Evolutionary conservation across 306 rosid genomes (phyloP).

Genomic region (Arachis stenosperma): DNA sequence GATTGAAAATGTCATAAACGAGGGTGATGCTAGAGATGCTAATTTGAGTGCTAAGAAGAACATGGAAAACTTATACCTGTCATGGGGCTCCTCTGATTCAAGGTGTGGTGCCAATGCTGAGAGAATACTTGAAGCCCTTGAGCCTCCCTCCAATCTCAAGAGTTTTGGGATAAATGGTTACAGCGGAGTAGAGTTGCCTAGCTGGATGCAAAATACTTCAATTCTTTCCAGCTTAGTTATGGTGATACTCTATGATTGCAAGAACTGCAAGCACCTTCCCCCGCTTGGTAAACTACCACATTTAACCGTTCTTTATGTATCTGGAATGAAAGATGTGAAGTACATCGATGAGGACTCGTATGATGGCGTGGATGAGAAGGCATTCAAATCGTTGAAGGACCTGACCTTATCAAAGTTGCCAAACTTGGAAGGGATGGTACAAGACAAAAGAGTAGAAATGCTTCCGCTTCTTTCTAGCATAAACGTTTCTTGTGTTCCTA

Average conservation of each 20-base stretch:
- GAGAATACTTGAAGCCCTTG: slow-evolving; percentile 16
- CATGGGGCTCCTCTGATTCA: not conserved
- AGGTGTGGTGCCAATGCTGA: not conserved
- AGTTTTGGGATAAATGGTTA: not conserved
- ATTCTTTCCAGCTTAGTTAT: not conserved
- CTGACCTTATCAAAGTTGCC: not conserved
- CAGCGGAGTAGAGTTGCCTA: not conserved
- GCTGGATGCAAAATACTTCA: slow-evolving; percentile 11
- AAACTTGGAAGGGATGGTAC: slow-evolving; percentile 15
- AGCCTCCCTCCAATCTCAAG: slow-evolving; percentile 9
- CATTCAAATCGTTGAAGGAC: slow-evolving; percentile 9
- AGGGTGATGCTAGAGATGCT: slow-evolving; percentile 1
- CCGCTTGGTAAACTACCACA: slow-evolving; percentile 10
- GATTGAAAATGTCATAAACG: not conserved
- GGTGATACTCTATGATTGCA: not conserved
- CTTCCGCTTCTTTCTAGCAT: not conserved
- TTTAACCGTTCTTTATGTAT: not conserved
- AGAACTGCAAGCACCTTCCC: not conserved
- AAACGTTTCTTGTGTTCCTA: not conserved
- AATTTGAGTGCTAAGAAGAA: slow-evolving; percentile 3
- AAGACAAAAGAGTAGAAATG: slow-evolving; percentile 7
- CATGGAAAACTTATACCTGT: not conserved
- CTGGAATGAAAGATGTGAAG: slow-evolving; percentile 3
- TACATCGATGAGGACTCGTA: not conserved
- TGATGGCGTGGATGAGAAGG: not conserved